Evolutionary conservation across 1,284 basidiomycete species (phyloP).

Genomic region (Hymenochaete sp.): DNA sequence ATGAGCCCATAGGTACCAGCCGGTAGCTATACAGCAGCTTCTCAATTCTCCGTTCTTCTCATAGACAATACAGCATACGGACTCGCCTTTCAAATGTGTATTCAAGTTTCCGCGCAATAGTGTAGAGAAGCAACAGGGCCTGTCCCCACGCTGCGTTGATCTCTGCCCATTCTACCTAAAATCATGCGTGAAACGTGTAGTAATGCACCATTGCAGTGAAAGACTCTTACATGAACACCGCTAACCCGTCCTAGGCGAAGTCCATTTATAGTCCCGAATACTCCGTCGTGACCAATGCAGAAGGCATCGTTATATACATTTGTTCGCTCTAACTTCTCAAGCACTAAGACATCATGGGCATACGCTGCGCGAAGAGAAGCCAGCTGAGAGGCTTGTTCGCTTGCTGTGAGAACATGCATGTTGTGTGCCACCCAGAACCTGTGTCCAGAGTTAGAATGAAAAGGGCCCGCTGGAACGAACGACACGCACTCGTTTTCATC

Average conservation of each 20-base stretch:
- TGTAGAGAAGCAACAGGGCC: constrained; percentile 84
- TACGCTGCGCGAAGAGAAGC: constrained; percentile 70
- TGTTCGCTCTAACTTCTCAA: constrained; percentile 83
- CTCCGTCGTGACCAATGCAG: constrained; percentile 91
- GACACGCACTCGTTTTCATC: constrained; percentile 71
- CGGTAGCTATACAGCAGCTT: constrained; percentile 54
- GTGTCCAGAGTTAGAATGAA: no score
- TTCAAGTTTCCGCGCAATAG: constrained; percentile 83
- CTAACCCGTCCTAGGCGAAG: constrained; percentile 84
- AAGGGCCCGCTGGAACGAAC: no score
- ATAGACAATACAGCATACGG: constrained; percentile 6
- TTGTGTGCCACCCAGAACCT: constrained; percentile 85
- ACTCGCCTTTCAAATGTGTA: constrained; percentile 77
- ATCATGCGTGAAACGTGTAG: constrained; percentile 6
- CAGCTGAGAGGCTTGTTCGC: constrained; percentile 60
- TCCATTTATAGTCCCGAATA: constrained; percentile 95
- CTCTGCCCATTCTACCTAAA: constrained; percentile 92
- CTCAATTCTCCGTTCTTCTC: no score
- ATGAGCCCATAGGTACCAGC: constrained; percentile 86
- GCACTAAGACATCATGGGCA: constrained; percentile 61
- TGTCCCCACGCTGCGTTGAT: constrained; percentile 99
- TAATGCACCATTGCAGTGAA: constrained; percentile 1
- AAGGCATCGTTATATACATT: constrained; percentile 99
- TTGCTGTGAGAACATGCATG: constrained; percentile 53
- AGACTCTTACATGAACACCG: constrained; percentile 51